These are phyloP conservation scores for Quercus phellos DNA, from an alignment of 331 rosid species.

Conservation along the genomic window DNA sequence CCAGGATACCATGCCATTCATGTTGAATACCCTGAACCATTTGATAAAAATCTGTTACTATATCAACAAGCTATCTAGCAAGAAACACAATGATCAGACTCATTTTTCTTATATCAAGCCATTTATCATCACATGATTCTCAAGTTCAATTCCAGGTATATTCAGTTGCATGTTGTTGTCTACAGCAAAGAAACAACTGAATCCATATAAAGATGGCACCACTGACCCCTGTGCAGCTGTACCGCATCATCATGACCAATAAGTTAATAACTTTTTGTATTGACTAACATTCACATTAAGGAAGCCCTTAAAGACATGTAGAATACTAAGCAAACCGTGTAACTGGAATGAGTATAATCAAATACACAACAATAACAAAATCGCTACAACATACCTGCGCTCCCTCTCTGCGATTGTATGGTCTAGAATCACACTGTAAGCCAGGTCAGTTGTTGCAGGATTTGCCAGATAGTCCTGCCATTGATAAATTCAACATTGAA, in stretches of 20 bases:
- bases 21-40: conserved; percentile 9
- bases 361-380: conserved; percentile 14
- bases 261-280: not conserved
- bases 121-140: not conserved
- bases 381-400: conserved; percentile 66
- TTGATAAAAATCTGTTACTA: not conserved
- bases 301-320: not conserved
- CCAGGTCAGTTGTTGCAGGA: conserved; percentile 77
- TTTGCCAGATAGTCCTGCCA: conserved; percentile 90
- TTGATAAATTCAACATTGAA: conserved; percentile 22
- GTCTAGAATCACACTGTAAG: conserved; percentile 87
- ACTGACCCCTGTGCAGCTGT: no score
- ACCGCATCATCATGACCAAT: not conserved
- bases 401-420: conserved; percentile 99
- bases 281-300: not conserved
- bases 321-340: not conserved
- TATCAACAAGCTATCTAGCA: conserved; percentile 1
- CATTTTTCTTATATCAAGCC: not conserved
- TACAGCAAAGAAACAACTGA: not conserved
- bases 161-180: not conserved
- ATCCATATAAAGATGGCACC: not conserved
- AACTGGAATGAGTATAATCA: conserved; percentile 13
- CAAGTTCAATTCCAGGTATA: not conserved
- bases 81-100: not conserved
- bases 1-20: not conserved